Evolutionary conservation across 176 grass and related monocot genomes (phyloP), one percentile per base, ranked within the genome.

Genomic region (Saccharum officinarum): DNA sequence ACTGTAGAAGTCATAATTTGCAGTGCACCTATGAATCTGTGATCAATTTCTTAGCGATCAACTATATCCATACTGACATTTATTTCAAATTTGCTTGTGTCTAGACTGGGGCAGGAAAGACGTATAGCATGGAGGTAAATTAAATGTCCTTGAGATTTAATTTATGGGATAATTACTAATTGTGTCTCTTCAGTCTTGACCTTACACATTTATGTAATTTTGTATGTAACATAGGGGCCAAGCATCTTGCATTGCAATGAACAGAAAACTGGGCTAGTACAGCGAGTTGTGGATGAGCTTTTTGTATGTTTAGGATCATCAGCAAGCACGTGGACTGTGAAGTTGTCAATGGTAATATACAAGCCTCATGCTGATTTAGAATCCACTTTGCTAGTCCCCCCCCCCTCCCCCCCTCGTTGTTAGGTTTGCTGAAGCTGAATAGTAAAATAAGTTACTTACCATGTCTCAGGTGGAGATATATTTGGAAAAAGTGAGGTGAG

Each of bases 401-500:
- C 0, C 20, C 65, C 88, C 45, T 44, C 7, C 3, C 0, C 20
- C 65, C 88, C 37, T 81, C 34, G 72, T 52, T 75, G 8, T 54
- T 75, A 11, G 45, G 45, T 10, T 52, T 17, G 45, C 28, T 75
- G 15, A 52, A 11, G 45, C 28, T 75, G 15, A 52, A 11, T 75
- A 50, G 45, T 50, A 52, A 75, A 47, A 33, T 18, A 75, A 67
- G 60, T 84, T 42, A 42, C 92, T 78, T 75, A 20, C 15, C 61
- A 78, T 70, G 69, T 82, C 52, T 85, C 77, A 98, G 92, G 95
- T 95, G 54, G 92, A 95, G 70, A 98, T 95, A 82, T 98, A 93
- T 88, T 83, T 98, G 91, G 92, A 95, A 77, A 97, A 95, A 84
- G 84, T 98, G 82, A 95, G 95, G 95, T 97, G 40, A 31, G 81